A percentile compares a stretch with the other conserved stretches of the same genome.
phyloP scores from a whole-genome alignment of 2,329 filamentous ascomycete species.

The Fusarium sororula region DNA sequence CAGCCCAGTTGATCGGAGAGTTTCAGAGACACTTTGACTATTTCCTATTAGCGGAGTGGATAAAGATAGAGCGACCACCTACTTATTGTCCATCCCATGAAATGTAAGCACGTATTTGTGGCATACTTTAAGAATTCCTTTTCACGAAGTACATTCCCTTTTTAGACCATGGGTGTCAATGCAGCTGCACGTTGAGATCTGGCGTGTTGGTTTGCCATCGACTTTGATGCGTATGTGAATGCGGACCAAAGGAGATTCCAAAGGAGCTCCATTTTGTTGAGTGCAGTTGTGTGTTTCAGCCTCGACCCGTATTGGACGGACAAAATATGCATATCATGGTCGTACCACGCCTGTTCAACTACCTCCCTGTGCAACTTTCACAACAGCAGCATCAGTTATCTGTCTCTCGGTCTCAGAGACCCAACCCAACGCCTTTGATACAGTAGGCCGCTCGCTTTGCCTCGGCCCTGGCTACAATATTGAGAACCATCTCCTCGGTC shows the following conservation, averaged over 20 bases:
- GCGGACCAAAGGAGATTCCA: background rate
- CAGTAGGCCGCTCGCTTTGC: background rate
- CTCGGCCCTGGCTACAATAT: background rate
- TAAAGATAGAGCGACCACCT: background rate
- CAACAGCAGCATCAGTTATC: background rate
- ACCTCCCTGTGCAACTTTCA: background rate
- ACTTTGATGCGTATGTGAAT: background rate
- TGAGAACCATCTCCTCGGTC: background rate
- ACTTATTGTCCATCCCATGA: background rate
- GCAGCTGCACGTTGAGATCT: conserved; percentile 26
- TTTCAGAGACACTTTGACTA: conserved; percentile 4
- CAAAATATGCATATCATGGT: background rate
- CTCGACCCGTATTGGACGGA: background rate
- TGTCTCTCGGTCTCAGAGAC: background rate
- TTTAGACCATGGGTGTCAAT: conserved; percentile 23
- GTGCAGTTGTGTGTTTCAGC: conserved; percentile 12
- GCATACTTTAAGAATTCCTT: background rate
- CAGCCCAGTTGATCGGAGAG: background rate
- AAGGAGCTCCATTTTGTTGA: background rate
- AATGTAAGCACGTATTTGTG: background rate
- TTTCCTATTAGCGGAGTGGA: background rate
- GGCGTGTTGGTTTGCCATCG: conserved; percentile 17
- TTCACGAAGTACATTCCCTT: conserved; percentile 26
- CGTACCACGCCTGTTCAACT: background rate
- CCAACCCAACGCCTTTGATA: background rate